These are phyloP conservation scores for Diaporthe ilicicola DNA, from an alignment of 2,329 filamentous ascomycete species.

Conservation along the genomic window DNA sequence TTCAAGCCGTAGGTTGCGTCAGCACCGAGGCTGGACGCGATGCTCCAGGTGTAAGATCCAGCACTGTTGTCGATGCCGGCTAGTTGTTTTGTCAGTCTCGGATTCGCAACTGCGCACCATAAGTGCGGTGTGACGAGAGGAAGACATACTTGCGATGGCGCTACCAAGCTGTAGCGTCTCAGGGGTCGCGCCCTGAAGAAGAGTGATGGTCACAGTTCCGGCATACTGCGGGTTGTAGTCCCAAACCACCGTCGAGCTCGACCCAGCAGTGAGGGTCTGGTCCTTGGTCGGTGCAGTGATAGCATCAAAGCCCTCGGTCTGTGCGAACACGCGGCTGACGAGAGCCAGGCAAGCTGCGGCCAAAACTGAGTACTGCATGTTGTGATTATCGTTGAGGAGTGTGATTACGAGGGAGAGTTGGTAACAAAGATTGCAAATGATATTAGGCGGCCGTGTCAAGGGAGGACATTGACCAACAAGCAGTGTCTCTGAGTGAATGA, in stretches of 20 bases:
- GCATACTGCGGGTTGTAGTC: constrained; percentile 49
- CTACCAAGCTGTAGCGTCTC: constrained; percentile 50
- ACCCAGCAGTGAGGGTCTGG: constrained; percentile 57
- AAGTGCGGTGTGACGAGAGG: too few relatives aligned
- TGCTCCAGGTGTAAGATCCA: constrained; percentile 59
- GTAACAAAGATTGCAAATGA: not conserved
- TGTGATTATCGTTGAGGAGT: constrained; percentile 42
- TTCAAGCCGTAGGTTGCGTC: constrained; percentile 65
- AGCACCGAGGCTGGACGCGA: constrained; percentile 54
- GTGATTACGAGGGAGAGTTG: constrained; percentile 24
- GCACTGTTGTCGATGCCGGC: constrained; percentile 56
- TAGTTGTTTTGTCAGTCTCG: constrained; percentile 39
- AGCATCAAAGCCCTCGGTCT: constrained; percentile 64
- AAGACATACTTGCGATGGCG: constrained; percentile 59
- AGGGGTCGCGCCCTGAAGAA: constrained; percentile 61
- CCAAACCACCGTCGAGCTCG: constrained; percentile 62
- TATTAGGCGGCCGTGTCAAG: constrained; percentile 1
- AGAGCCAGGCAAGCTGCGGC: constrained; percentile 60
- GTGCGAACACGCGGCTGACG: constrained; percentile 59
- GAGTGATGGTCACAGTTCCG: constrained; percentile 58
- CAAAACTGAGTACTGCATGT: constrained; percentile 63
- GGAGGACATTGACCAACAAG: constrained; percentile 13
- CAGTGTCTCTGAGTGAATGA: constrained; percentile 23
- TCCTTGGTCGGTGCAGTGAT: constrained; percentile 56
- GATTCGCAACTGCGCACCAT: not conserved